These are phyloP conservation scores for Sporothrix humicola DNA, from an alignment of 2,329 filamentous ascomycete species.

Conservation along the genomic window DNA sequence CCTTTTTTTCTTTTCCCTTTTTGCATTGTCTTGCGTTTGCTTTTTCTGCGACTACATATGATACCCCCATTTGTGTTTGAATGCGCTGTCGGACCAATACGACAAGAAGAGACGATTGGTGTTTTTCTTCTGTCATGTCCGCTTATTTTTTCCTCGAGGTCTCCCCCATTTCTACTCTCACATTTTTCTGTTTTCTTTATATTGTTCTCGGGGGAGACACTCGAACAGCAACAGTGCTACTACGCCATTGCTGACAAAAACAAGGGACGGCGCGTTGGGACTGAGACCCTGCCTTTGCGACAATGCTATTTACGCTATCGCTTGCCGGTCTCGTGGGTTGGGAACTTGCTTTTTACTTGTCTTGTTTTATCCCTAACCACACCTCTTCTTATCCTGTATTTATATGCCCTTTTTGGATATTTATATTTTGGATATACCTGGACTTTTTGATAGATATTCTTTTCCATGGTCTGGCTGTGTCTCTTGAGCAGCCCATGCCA, in stretches of 20 bases:
- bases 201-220: constrained; percentile 38
- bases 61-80: constrained; percentile 61
- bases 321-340: constrained; percentile 38
- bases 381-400: neutral
- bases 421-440: neutral
- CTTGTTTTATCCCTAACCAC: neutral
- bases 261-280: constrained; percentile 50
- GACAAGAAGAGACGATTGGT: constrained; percentile 31
- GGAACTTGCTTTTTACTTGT: constrained; percentile 18
- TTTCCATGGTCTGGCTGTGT: neutral
- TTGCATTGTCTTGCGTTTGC: constrained; percentile 39
- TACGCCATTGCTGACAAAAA: constrained; percentile 56
- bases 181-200: neutral
- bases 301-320: constrained; percentile 40
- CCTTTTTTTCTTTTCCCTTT: constrained; percentile 39
- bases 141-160: constrained; percentile 18
- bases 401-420: neutral
- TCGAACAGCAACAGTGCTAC: constrained; percentile 61
- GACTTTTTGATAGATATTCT: constrained; percentile 4
- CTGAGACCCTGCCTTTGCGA: constrained; percentile 38
- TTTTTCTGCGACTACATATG: constrained; percentile 49
- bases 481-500: neutral
- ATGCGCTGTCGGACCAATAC: constrained; percentile 53
- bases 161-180: neutral
- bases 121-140: constrained; percentile 13